Conservation (phyloP, 108 stramenopile genomes). For the Cyclotella sp. region DNA sequence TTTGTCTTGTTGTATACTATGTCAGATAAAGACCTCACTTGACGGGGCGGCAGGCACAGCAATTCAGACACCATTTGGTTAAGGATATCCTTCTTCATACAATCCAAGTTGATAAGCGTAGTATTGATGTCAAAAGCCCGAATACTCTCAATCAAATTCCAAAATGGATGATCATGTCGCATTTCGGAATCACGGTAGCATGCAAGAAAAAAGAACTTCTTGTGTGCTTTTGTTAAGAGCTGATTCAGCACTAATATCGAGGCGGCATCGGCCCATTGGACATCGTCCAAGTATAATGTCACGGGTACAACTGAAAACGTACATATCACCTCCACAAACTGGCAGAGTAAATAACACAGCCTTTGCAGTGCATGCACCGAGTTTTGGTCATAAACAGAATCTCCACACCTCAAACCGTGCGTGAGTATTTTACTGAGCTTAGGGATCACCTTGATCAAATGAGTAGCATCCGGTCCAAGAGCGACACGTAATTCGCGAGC, state of each 20-base stretch:
- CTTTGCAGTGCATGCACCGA: conserved; percentile 22
- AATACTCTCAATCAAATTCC: conserved; percentile 4
- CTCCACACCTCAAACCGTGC: neutral
- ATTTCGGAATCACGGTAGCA: conserved; percentile 29
- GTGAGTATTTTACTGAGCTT: conserved; percentile 16
- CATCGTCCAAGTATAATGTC: conserved; percentile 28
- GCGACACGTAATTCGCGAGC: neutral
- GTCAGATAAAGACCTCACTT: conserved; percentile 14
- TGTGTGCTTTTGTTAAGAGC: neutral
- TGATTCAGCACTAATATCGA: conserved; percentile 14
- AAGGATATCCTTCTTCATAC: conserved; percentile 11
- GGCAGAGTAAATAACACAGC: conserved; percentile 14
- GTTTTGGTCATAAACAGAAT: neutral
- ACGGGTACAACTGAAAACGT: neutral
- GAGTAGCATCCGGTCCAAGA: conserved; percentile 17
- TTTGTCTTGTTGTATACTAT: conserved; percentile 31
- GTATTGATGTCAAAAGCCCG: neutral
- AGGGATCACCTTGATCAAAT: conserved; percentile 21
- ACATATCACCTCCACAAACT: conserved; percentile 25
- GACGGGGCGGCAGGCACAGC: conserved; percentile 25
- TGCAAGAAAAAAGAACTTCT: conserved; percentile 15
- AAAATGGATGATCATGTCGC: conserved; percentile 10
- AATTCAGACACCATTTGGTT: conserved; percentile 27
- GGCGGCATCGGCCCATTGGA: too few species aligned
- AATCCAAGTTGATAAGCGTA: conserved; percentile 1